Evolutionary conservation across 2,329 filamentous ascomycete genomes (phyloP).

Genomic region (Monosporascus ibericus): DNA sequence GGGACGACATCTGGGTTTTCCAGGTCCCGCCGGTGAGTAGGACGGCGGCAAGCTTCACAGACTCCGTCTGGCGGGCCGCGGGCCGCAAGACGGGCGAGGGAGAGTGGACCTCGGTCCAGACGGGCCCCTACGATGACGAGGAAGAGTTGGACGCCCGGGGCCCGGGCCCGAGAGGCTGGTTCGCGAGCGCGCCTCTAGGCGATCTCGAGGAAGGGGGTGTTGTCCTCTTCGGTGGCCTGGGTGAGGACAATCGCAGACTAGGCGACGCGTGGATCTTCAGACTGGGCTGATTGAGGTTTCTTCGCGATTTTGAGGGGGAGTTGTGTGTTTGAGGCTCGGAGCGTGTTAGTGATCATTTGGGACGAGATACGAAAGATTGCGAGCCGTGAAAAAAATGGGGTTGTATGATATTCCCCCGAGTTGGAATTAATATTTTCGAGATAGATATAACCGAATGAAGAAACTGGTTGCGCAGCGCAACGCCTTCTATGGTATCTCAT

Average conservation of each 20-base stretch:
- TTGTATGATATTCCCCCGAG: no score
- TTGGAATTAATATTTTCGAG: no score
- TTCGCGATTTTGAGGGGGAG: no score
- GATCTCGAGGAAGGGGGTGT: conserved; percentile 55
- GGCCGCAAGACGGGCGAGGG: conserved; percentile 51
- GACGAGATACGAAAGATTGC: no score
- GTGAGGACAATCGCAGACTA: conserved; percentile 42
- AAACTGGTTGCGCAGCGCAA: no score
- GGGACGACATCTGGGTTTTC: conserved; percentile 58
- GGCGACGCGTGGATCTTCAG: conserved; percentile 61
- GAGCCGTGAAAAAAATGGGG: no score
- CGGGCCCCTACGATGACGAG: conserved; percentile 45
- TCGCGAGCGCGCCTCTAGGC: conserved; percentile 49
- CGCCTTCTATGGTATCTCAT: no score
- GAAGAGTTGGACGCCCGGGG: conserved; percentile 38
- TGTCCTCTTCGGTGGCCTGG: conserved; percentile 55
- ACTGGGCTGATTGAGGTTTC: conserved; percentile 29
- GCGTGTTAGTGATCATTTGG: no score
- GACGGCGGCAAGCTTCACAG: conserved; percentile 48
- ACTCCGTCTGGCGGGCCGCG: conserved; percentile 48
- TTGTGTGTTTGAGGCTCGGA: no score
- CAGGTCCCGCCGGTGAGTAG: conserved; percentile 51
- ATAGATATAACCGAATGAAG: no score
- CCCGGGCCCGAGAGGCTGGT: conserved; percentile 50
- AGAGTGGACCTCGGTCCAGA: conserved; percentile 47